phyloP scores from a whole-genome alignment of 2,329 filamentous ascomycete genomes.

The Gnomoniopsis sp. region DNA sequence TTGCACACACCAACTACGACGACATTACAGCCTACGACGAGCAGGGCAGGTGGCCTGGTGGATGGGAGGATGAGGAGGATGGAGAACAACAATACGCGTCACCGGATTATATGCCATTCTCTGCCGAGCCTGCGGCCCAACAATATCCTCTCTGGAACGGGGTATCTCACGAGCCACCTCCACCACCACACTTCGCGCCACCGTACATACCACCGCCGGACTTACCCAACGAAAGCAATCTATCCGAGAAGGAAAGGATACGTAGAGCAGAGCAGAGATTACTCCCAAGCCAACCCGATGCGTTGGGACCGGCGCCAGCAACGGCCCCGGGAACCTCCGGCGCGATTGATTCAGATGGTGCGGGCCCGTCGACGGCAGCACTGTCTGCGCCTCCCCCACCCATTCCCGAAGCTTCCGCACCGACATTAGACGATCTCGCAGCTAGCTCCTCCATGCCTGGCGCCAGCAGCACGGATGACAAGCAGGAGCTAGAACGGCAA shows the following conservation, averaged over 20 bases:
- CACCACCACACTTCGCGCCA: conserved; percentile 35
- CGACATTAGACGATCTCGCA: conserved; percentile 42
- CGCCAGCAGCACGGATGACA: conserved; percentile 60
- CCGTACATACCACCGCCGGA: conserved; percentile 58
- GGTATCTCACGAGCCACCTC: conserved; percentile 26
- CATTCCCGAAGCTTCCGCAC: conserved; percentile 36
- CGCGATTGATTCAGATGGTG: conserved; percentile 37
- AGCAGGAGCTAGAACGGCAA: conserved; percentile 70
- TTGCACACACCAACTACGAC: conserved; percentile 22
- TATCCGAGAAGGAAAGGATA: conserved; percentile 80
- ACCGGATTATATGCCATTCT: conserved; percentile 21
- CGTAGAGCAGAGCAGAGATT: conserved; percentile 74
- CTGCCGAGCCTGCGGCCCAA: conserved; percentile 20
- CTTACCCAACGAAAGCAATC: conserved; percentile 53
- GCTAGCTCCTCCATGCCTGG: conserved; percentile 17
- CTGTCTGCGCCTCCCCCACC: conserved; percentile 8
- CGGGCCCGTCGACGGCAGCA: conserved; percentile 27
- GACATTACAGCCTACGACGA: conserved; percentile 21
- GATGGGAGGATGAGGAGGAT: conserved; percentile 20
- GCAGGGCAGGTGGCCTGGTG: conserved; percentile 20
- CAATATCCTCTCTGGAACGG: conserved; percentile 32
- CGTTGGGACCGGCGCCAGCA: conserved; percentile 16
- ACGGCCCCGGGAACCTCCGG: conserved; percentile 40
- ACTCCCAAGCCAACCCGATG: conserved; percentile 75
- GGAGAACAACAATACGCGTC: conserved; percentile 11